These are phyloP conservation scores for Nicotiana tabacum DNA, from an alignment of 257 asterid genomes.

Conservation along the genomic window DNA sequence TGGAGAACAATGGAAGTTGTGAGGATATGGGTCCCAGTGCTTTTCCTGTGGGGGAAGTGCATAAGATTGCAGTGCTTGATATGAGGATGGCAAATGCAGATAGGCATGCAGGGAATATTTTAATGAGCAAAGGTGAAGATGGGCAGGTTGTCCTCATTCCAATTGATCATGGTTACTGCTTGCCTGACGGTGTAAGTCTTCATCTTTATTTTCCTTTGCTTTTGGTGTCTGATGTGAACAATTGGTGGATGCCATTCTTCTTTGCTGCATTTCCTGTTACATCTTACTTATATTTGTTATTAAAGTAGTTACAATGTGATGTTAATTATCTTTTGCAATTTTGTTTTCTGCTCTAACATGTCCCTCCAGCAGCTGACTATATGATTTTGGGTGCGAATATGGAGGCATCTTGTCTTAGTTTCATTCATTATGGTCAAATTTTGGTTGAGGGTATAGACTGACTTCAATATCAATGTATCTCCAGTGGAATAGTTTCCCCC, in stretches of 20 bases:
- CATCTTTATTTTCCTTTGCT: background rate
- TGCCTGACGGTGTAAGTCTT: conserved; percentile 80
- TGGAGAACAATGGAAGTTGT: conserved; percentile 78
- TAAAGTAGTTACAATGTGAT: background rate
- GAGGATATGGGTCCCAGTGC: conserved; percentile 85
- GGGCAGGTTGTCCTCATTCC: conserved; percentile 67
- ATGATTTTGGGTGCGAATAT: background rate
- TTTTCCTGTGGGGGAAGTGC: conserved; percentile 81
- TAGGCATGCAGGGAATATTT: conserved; percentile 88
- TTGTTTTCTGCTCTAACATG: background rate
- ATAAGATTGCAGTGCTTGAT: conserved; percentile 81
- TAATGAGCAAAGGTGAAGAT: conserved; percentile 60
- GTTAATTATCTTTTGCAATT: background rate
- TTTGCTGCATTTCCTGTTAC: background rate
- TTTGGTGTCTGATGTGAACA: background rate
- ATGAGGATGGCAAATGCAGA: conserved; percentile 89
- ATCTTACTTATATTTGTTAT: background rate
- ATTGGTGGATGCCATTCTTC: background rate
- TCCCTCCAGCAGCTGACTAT: background rate
- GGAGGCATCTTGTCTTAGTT: background rate
- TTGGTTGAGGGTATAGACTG: background rate
- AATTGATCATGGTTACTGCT: conserved; percentile 94
- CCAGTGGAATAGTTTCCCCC: background rate
- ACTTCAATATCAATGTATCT: background rate
- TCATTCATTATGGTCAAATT: background rate